Evolutionary conservation across 2,329 filamentous ascomycete species (phyloP).

Genomic region (Neonectria magnoliae): DNA sequence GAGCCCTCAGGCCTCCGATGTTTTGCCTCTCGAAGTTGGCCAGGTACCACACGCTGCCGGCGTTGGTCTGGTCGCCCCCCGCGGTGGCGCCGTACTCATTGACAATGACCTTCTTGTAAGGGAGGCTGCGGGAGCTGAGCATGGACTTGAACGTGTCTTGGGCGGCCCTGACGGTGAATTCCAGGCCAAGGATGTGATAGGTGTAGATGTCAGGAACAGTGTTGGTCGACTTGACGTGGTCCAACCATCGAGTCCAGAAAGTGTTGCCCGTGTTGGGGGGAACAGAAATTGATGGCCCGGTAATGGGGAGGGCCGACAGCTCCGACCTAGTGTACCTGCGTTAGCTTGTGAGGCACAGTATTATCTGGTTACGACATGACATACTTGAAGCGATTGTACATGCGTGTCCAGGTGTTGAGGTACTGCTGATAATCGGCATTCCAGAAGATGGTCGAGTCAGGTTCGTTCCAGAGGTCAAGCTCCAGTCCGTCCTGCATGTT

Average conservation of each 20-base stretch:
- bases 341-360: background rate
- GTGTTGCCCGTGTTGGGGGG: slow-evolving; percentile 3
- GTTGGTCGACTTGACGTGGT: slow-evolving; percentile 1
- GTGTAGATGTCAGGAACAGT: slow-evolving; percentile 9
- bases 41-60: background rate
- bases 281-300: slow-evolving; percentile 2
- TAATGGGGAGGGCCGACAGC: background rate
- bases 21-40: background rate
- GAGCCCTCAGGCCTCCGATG: background rate
- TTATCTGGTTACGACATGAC: background rate
- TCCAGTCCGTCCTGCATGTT: background rate
- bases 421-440: slow-evolving; percentile 5
- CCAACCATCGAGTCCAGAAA: slow-evolving; percentile 5
- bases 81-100: slow-evolving; percentile 2
- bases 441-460: slow-evolving; percentile 7
- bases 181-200: slow-evolving; percentile 2
- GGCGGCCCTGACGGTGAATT: background rate
- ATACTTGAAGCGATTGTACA: background rate
- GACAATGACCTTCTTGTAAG: background rate
- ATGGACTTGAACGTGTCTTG: slow-evolving; percentile 1
- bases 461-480: slow-evolving; percentile 12
- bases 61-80: slow-evolving; percentile 2
- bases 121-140: background rate
- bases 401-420: slow-evolving; percentile 6
- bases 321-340: background rate